These are phyloP conservation scores for Pisolithus albus DNA, from an alignment of 768 basidiomycete genomes.

Conservation along the genomic window DNA sequence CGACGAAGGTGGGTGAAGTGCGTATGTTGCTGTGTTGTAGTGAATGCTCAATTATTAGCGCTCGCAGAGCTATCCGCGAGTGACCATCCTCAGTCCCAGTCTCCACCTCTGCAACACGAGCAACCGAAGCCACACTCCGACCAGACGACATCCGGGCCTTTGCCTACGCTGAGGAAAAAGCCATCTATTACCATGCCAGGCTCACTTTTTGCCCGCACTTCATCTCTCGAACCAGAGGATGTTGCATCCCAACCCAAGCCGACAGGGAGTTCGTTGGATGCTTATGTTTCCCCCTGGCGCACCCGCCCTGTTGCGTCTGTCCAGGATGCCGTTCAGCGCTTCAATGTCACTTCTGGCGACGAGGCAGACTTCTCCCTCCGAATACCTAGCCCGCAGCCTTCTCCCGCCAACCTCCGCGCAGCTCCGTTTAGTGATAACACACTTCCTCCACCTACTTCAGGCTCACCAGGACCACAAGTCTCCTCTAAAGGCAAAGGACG, in stretches of 20 bases:
- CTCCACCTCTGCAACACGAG: constrained; percentile 9
- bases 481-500: constrained; percentile 43
- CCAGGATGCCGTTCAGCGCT: constrained; percentile 43
- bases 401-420: constrained; percentile 24
- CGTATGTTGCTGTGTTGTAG: not conserved
- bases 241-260: not conserved
- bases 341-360: constrained; percentile 33
- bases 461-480: constrained; percentile 1
- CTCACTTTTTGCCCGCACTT: constrained; percentile 66
- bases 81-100: constrained; percentile 15
- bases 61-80: constrained; percentile 16
- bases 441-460: constrained; percentile 1
- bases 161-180: constrained; percentile 25
- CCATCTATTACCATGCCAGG: constrained; percentile 68
- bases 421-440: constrained; percentile 19
- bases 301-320: constrained; percentile 35
- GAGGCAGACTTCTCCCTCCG: constrained; percentile 49
- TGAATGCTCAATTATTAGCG: constrained; percentile 4
- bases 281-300: constrained; percentile 27
- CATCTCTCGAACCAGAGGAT: constrained; percentile 47
- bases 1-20: constrained; percentile 16
- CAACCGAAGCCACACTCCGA: constrained; percentile 1
- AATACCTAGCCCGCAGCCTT: constrained; percentile 37
- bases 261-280: constrained; percentile 6
- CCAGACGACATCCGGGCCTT: constrained; percentile 22